Conservation (phyloP, 129 eudicot species). For the Kitagawia praeruptora region DNA sequence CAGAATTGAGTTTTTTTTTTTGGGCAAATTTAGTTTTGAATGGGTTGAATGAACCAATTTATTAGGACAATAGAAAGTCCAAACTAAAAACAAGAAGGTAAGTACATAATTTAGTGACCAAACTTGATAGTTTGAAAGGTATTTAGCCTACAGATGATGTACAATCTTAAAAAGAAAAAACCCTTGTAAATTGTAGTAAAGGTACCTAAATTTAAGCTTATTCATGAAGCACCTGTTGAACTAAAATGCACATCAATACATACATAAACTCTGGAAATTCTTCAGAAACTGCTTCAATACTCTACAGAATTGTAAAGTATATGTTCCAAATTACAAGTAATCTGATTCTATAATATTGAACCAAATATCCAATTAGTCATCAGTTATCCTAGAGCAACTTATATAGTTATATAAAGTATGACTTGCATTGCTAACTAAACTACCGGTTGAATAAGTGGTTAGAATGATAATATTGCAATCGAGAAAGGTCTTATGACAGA, state of each 20-base stretch:
- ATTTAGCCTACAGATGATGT: no score
- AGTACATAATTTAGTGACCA: not conserved
- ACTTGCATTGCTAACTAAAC: not conserved
- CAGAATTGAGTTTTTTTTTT: no score
- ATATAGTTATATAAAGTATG: not conserved
- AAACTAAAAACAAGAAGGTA: not conserved
- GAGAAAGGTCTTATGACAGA: not conserved
- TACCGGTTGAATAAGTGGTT: not conserved
- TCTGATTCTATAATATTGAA: no score
- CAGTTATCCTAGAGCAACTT: not conserved
- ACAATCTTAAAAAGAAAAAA: no score
- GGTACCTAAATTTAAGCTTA: not conserved
- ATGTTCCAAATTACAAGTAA: no score
- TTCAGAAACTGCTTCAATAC: no score
- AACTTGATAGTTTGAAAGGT: no score
- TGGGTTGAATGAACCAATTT: not conserved
- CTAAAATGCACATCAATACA: no score
- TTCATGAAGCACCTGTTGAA: not conserved
- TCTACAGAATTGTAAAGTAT: no score
- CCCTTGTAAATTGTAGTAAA: not conserved
- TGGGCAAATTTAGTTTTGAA: no score
- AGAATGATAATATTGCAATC: no score
- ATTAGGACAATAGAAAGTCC: not conserved
- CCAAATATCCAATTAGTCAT: not conserved
- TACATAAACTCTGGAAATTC: no score